Evolutionary conservation across 2,329 filamentous ascomycete genomes (phyloP).

Genomic region (Stromatinia cepivora): DNA sequence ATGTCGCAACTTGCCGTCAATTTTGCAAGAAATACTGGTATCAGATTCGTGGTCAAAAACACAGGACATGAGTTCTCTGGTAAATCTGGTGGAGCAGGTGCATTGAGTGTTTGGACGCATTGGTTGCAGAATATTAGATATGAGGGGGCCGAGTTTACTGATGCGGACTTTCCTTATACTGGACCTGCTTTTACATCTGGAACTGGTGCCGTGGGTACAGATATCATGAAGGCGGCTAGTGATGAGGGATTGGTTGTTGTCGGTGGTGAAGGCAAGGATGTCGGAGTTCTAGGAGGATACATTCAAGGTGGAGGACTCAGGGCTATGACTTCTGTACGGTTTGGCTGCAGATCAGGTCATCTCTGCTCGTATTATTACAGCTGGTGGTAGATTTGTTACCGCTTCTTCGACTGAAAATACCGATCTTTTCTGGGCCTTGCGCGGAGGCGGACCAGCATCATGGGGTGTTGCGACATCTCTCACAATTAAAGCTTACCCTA

Average conservation of each 20-base stretch:
- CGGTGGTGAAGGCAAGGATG: constrained; percentile 49
- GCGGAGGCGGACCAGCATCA: constrained; percentile 43
- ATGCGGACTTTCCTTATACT: constrained; percentile 34
- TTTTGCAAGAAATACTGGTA: constrained; percentile 41
- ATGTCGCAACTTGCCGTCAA: constrained; percentile 33
- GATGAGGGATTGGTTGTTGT: constrained; percentile 47
- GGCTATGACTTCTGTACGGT: constrained; percentile 54
- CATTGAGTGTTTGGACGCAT: constrained; percentile 52
- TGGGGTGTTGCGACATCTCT: constrained; percentile 61
- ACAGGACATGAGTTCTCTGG: constrained; percentile 51
- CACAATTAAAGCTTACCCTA: constrained; percentile 52
- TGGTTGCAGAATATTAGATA: constrained; percentile 46
- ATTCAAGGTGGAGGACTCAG: constrained; percentile 62
- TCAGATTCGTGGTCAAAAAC: constrained; percentile 45
- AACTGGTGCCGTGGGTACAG: constrained; percentile 47
- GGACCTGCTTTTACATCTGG: constrained; percentile 44
- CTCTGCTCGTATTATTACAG: constrained; percentile 30
- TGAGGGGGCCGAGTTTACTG: constrained; percentile 38
- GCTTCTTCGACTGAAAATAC: constrained; percentile 29
- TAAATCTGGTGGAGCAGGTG: constrained; percentile 48
- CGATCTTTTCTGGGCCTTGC: constrained; percentile 35
- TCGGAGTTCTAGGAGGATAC: constrained; percentile 48
- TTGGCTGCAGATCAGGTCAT: constrained; percentile 57
- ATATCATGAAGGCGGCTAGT: constrained; percentile 46
- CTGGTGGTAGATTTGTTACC: constrained; percentile 30